Evolutionary conservation across 805 yeast genomes (phyloP).

Genomic region (Hanseniaspora pseudoguilliermondii): DNA sequence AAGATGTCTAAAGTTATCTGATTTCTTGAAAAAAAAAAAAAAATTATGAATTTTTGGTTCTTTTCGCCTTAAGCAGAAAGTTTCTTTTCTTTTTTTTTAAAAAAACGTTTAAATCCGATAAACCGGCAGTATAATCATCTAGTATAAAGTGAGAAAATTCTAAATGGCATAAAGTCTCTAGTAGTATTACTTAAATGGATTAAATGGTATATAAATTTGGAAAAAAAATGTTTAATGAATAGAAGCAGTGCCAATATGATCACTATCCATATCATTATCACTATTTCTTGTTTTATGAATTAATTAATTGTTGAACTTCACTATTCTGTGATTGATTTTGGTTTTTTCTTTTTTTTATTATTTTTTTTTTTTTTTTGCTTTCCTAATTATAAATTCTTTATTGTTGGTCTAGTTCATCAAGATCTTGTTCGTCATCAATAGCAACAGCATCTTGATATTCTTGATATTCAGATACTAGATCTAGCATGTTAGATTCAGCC

Average conservation of each 20-base stretch:
- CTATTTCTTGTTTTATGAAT: not conserved
- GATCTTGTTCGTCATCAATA: constrained; percentile 49
- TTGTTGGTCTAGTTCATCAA: constrained; percentile 44
- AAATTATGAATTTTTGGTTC: not conserved
- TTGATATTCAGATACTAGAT: constrained; percentile 78
- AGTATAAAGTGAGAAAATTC: not conserved
- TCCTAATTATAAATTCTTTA: constrained; percentile 22
- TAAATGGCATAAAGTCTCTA: not conserved
- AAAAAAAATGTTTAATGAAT: not conserved
- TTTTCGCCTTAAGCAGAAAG: not conserved
- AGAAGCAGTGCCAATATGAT: not conserved
- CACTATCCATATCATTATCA: not conserved
- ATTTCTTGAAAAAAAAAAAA: not conserved
- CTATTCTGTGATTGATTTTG: not conserved
- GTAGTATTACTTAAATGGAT: not conserved
- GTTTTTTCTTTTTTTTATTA: constrained; percentile 16
- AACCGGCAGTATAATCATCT: no score
- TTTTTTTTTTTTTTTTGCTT: constrained; percentile 31
- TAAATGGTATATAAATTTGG: not conserved
- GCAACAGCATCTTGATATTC: constrained; percentile 78
- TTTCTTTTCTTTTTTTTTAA: not conserved
- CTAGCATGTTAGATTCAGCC: constrained; percentile 85
- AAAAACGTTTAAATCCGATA: not conserved
- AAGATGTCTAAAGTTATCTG: not conserved
- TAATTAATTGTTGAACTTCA: not conserved